phyloP scores from a whole-genome alignment of 2,329 filamentous ascomycete species.

The Hawksworthiomyces lignivorus region DNA sequence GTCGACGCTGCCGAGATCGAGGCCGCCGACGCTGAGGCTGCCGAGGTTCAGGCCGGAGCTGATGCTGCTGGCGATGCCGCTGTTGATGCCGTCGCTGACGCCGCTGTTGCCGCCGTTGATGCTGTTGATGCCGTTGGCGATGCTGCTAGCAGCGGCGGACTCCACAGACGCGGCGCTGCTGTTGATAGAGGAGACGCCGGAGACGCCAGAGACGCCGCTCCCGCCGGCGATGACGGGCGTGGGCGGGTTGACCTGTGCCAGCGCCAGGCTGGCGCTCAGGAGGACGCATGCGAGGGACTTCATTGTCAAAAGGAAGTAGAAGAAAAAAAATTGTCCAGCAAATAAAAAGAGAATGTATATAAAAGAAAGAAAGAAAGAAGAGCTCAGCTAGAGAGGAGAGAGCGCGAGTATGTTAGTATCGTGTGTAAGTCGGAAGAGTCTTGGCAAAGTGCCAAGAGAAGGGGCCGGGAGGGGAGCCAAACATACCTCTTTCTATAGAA shows the following conservation, averaged over 20 bases:
- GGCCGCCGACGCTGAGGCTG: conserved; percentile 18
- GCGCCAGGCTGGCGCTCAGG: conserved; percentile 23
- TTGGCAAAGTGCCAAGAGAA: too few species aligned
- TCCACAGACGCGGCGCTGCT: background rate
- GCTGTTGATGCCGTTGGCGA: conserved; percentile 4
- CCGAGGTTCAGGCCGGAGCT: conserved; percentile 14
- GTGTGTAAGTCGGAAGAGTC: too few species aligned
- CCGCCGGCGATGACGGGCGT: conserved; percentile 3
- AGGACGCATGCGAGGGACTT: conserved; percentile 17
- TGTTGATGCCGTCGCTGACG: conserved; percentile 6
- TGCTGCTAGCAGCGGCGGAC: background rate
- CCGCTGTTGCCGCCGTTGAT: conserved; percentile 9
- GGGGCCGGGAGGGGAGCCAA: too few species aligned
- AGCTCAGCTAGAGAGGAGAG: conserved; percentile 14
- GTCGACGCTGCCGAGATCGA: conserved; percentile 23
- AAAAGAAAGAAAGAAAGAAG: conserved; percentile 7
- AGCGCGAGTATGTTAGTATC: conserved; percentile 3
- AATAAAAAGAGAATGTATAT: background rate
- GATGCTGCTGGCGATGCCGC: conserved; percentile 14
- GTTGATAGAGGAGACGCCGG: too few species aligned
- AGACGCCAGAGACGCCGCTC: background rate
- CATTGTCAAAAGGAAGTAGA: conserved; percentile 15
- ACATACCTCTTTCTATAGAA: conserved; percentile 8
- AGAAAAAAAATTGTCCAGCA: conserved; percentile 2
- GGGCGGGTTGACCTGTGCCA: conserved; percentile 12